Evolutionary conservation across 129 eudicot genomes (phyloP), one percentile per base, ranked within the genome.

Genomic region (Artemisia argyi): DNA sequence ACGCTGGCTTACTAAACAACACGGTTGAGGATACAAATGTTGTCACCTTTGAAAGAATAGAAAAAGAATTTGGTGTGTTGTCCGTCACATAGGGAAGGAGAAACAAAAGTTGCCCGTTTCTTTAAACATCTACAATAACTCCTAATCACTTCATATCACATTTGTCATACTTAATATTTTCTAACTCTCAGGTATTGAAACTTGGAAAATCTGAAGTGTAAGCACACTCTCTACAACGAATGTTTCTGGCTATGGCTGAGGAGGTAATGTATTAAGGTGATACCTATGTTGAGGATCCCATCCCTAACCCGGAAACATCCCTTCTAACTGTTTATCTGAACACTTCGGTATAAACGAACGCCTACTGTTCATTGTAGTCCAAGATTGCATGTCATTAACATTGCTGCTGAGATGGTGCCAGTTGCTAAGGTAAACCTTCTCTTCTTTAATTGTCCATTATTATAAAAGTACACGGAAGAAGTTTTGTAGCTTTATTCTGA

Each of bases 341-440:
- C 22, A 20, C 22, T 20, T 20, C 22, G 0, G 59, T 74, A n/a
- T 66, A 64, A 63, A 75, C 63, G 39, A 49, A 16, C 55, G 28
- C 15, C 73, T 84, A 49, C 60, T 65, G 54, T 77, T 79, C 54
- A 79, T 79, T 70, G 66, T 76, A 93, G 98, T 86, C 72, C 89
- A 69, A 89, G 90, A 80, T 82, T 93, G 72, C 92, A 90, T 86
- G 82, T 93, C 60, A 73, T 93, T 75, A 97, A 93, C 67, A 90
- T 93, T 71, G 98, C 97, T 48, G 98, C 98, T 20, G 98, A 93
- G 91, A 90, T 93, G 98, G 98, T 96, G 58, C 98, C 98, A 49
- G 98, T 93, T 83, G 98, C 98, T 26, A 93, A 93, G 97, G 98
- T 93, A 69, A 61, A 44, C 35, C 52, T 55, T 39, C 57, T 71